phyloP scores from a whole-genome alignment of 2,329 filamentous ascomycete genomes.

The Fonsecaea nubica region DNA sequence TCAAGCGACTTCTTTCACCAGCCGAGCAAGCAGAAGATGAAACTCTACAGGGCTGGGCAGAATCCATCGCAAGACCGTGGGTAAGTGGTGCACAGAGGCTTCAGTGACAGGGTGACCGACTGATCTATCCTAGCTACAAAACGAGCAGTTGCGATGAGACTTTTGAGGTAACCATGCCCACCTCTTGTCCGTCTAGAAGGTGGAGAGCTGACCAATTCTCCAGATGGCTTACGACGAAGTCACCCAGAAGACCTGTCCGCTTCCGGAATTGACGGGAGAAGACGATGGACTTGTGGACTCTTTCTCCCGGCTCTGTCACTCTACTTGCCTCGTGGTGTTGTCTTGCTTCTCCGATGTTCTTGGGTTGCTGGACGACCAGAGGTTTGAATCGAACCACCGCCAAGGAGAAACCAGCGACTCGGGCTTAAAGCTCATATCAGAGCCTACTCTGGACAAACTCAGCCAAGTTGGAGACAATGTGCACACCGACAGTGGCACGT shows the following conservation, averaged over 20 bases:
- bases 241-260: neutral
- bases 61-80: slow-evolving; percentile 1
- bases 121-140: neutral
- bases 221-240: slow-evolving; percentile 4
- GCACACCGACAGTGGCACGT: slow-evolving; percentile 2
- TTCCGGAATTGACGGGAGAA: neutral
- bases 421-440: slow-evolving; percentile 2
- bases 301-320: neutral
- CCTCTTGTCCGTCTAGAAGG: neutral
- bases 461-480: slow-evolving; percentile 1
- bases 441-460: neutral
- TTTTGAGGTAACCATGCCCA: neutral
- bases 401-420: slow-evolving; percentile 4
- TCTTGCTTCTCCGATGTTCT: neutral
- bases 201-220: neutral
- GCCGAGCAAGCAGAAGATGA: neutral
- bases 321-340: neutral
- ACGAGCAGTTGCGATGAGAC: neutral
- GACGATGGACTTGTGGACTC: neutral
- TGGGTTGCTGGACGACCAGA: neutral
- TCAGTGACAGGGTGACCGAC: neutral
- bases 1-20: neutral
- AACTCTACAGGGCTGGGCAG: neutral
- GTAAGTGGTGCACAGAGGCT: neutral
- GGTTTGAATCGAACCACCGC: neutral